phyloP scores from a whole-genome alignment of 352 stramenopile species.

The Pythium myriotylum region DNA sequence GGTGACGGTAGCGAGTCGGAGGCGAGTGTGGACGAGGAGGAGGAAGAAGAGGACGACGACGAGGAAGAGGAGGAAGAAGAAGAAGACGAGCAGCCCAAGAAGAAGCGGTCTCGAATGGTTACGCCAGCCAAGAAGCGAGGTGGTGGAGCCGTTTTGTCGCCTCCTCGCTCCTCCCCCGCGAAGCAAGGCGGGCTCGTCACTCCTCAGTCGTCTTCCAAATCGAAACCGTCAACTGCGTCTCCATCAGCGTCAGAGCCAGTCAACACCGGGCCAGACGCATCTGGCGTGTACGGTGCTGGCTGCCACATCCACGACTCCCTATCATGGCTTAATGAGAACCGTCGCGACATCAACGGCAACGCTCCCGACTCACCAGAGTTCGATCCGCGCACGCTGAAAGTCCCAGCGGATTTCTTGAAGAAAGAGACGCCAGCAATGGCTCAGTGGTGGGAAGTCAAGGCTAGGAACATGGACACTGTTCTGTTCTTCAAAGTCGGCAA shows the following conservation, averaged over 20 bases:
- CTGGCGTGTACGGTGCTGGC: constrained; percentile 53
- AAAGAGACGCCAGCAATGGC: constrained; percentile 95
- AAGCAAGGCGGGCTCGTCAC: constrained; percentile 18
- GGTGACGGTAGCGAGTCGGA: constrained; percentile 29
- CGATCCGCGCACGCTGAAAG: constrained; percentile 91
- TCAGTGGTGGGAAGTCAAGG: constrained; percentile 99
- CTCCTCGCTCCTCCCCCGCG: constrained; percentile 1
- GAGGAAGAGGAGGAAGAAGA: constrained; percentile 53
- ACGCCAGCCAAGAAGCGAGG: constrained; percentile 23
- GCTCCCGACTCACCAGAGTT: constrained; percentile 85
- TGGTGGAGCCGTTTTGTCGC: constrained; percentile 15
- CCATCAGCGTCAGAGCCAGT: constrained; percentile 20
- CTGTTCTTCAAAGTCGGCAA: constrained; percentile 99
- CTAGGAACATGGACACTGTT: constrained; percentile 97
- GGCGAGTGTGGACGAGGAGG: constrained; percentile 25
- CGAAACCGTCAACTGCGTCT: constrained; percentile 19
- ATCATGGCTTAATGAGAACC: constrained; percentile 85
- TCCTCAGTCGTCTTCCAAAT: constrained; percentile 25
- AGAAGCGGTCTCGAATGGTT: constrained; percentile 23
- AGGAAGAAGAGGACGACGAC: constrained; percentile 39
- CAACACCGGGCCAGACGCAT: constrained; percentile 26
- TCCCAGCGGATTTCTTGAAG: constrained; percentile 87
- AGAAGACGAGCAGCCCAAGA: constrained; percentile 35
- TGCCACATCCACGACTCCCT: constrained; percentile 93
- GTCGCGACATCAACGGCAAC: constrained; percentile 89